Percentiles rank a stretch among this genome's conserved stretches.
phyloP scores from a whole-genome alignment of 192 early-diverging fungal species.

The Mortierella claussenii region DNA sequence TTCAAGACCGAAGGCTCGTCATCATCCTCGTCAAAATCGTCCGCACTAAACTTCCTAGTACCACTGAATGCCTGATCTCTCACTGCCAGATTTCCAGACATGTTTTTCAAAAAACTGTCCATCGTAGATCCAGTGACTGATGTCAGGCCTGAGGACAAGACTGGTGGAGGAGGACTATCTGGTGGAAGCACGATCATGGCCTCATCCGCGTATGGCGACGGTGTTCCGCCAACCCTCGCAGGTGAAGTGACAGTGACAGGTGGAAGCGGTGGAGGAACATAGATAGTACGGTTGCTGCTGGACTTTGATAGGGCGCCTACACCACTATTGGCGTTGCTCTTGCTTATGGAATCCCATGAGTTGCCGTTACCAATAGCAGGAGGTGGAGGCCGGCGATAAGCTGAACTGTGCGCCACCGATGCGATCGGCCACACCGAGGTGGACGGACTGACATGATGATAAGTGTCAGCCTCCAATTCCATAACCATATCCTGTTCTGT shows the following conservation, averaged over 20 bases:
- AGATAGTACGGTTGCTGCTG: conserved; percentile 15
- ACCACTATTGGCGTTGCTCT: neutral
- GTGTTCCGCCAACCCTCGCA: neutral
- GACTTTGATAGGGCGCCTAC: conserved; percentile 12
- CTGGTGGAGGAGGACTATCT: conserved; percentile 16
- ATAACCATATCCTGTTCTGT: conserved; percentile 32
- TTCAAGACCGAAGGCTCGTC: conserved; percentile 28
- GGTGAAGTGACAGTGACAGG: conserved; percentile 14
- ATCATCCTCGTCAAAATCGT: conserved; percentile 1
- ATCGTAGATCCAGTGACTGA: neutral
- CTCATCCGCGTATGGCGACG: conserved; percentile 36
- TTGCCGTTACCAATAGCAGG: neutral
- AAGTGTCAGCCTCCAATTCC: conserved; percentile 8
- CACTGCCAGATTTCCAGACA: neutral
- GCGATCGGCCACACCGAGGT: conserved; percentile 11
- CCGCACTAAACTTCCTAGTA: no score
- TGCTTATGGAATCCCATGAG: neutral
- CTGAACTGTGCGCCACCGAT: neutral
- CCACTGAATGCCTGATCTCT: neutral
- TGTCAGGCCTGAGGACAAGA: no score
- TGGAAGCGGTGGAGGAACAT: conserved; percentile 40
- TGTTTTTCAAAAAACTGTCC: neutral
- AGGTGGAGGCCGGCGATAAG: neutral
- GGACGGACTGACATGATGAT: conserved; percentile 3
- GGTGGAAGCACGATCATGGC: conserved; percentile 34